Base-by-base conservation (phyloP, 805 yeast genomes). In the Kuraishia cidri region DNA sequence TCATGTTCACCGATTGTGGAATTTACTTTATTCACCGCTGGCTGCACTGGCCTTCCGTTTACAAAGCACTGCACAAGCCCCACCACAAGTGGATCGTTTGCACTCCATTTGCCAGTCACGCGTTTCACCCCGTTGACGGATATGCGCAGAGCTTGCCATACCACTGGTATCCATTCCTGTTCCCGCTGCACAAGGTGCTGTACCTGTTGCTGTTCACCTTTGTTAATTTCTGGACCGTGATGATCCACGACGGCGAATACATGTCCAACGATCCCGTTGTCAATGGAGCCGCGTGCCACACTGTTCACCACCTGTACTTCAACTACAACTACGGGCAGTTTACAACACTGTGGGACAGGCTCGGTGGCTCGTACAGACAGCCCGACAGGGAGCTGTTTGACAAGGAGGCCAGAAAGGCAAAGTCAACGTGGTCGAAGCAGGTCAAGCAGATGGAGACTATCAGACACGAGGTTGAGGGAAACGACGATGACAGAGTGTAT, bases 81-180 rank as follows among this genome's bases (percentile, higher is more conserved):
- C 98, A 92, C 60, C 98, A 92, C 71, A 92, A 92, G 63, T 92
- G 98, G 98, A 76, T 92, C 45, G 96, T 92, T 26, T 90, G 97
- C 40, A 90, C 98, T 7, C 98, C 98, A 28, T 92, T 81, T 62
- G 98, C 98, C 1, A 85, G 95, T 6, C 97, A 88, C 52, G 97
- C 97, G 17, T 92, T 92, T 86, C 95, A 92, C 59, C 97, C 98
- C 10, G 82, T 92, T 33, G 98, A 92, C 48, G 98, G 98, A 25
- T 92, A 83, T 64, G 64, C 75, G 38, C 98, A 92, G 66, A 81
- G 94, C 24, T 54, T 92, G 42, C 96, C 98, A 10, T 92, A 92
- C 64, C 98, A 92, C 57, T 45, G 87, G 38, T 92, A 72, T 62
- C 97, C 97, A 38, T 74, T 92, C 56, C 37, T 92, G 20, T 84